Evolutionary conservation across 2,329 filamentous ascomycete species (phyloP).

Genomic region (Chaetothyriales sp.): DNA sequence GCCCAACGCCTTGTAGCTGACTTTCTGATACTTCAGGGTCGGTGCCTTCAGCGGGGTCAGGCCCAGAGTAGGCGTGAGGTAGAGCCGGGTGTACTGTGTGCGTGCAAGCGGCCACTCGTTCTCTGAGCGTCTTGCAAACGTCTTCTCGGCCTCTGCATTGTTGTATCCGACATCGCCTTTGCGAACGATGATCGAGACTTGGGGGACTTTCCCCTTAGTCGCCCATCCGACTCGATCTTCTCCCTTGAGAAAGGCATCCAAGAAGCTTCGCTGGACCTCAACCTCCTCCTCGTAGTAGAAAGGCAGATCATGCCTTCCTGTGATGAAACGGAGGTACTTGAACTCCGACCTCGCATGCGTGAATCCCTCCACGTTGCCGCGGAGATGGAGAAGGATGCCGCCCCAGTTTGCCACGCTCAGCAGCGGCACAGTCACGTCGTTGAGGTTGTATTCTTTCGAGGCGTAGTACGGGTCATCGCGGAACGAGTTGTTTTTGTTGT

Average conservation of each 20-base stretch:
- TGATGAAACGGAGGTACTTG: conserved; percentile 56
- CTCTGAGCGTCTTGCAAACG: conserved; percentile 41
- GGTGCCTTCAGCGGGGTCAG: conserved; percentile 25
- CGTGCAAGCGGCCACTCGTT: conserved; percentile 51
- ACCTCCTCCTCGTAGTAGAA: conserved; percentile 59
- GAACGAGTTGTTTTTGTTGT: conserved; percentile 37
- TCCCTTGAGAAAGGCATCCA: conserved; percentile 56
- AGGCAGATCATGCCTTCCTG: conserved; percentile 54
- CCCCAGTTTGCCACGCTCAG: conserved; percentile 57
- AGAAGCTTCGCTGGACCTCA: conserved; percentile 49
- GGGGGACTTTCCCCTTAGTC: conserved; percentile 30
- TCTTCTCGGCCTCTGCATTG: conserved; percentile 43
- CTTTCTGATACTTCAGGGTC: conserved; percentile 23
- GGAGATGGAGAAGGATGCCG: conserved; percentile 50
- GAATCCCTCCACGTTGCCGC: conserved; percentile 52
- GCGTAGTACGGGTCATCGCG: conserved; percentile 49
- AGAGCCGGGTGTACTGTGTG: conserved; percentile 48
- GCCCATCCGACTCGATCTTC: conserved; percentile 38
- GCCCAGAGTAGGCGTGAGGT: conserved; percentile 36
- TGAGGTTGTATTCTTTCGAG: conserved; percentile 47
- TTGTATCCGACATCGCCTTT: conserved; percentile 55
- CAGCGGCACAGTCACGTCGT: conserved; percentile 51
- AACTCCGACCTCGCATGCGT: conserved; percentile 46
- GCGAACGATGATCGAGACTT: conserved; percentile 46
- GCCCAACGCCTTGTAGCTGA: conserved; percentile 47